Conservation (phyloP, 2,329 filamentous ascomycete genomes). For the Botryotinia globosa region DNA sequence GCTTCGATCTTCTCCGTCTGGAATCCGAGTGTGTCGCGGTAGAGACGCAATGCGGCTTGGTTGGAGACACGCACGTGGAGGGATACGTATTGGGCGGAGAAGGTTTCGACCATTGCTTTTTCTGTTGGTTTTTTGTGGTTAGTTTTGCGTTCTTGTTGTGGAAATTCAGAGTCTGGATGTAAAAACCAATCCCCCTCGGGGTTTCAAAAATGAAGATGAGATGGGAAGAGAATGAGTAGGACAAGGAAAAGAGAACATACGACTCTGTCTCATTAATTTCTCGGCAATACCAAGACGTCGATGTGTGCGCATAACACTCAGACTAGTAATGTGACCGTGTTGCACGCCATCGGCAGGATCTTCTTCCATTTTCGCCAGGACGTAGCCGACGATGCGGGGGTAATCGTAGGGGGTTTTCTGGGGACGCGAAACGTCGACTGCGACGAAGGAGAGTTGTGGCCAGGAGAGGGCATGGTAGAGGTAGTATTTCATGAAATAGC, state of each 20-base stretch:
- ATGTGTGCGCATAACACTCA: slow-evolving; percentile 97
- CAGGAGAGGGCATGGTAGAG: slow-evolving; percentile 97
- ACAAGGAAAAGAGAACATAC: slow-evolving; percentile 52
- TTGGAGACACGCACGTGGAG: slow-evolving; percentile 96
- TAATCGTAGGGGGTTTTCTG: slow-evolving; percentile 78
- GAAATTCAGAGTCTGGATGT: too few relatives aligned
- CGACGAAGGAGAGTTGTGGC: slow-evolving; percentile 96
- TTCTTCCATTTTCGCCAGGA: slow-evolving; percentile 99
- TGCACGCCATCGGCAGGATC: slow-evolving; percentile 86
- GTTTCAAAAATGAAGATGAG: too few relatives aligned
- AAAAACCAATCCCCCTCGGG: not conserved
- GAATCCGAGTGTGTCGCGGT: slow-evolving; percentile 89
- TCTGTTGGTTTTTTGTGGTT: slow-evolving; percentile 49
- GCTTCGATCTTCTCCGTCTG: slow-evolving; percentile 79
- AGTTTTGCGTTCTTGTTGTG: not conserved
- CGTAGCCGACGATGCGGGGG: slow-evolving; percentile 97
- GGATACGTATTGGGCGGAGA: slow-evolving; percentile 86
- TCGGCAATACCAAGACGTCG: slow-evolving; percentile 87
- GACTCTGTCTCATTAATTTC: slow-evolving; percentile 95
- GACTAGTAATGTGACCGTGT: slow-evolving; percentile 92
- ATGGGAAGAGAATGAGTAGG: not conserved
- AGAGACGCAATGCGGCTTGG: slow-evolving; percentile 83
- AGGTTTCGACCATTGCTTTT: slow-evolving; percentile 95
- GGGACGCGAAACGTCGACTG: slow-evolving; percentile 83
- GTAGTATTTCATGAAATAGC: slow-evolving; percentile 99